Conservation (phyloP, 164 flowering plant species). For the Piper betle region DNA sequence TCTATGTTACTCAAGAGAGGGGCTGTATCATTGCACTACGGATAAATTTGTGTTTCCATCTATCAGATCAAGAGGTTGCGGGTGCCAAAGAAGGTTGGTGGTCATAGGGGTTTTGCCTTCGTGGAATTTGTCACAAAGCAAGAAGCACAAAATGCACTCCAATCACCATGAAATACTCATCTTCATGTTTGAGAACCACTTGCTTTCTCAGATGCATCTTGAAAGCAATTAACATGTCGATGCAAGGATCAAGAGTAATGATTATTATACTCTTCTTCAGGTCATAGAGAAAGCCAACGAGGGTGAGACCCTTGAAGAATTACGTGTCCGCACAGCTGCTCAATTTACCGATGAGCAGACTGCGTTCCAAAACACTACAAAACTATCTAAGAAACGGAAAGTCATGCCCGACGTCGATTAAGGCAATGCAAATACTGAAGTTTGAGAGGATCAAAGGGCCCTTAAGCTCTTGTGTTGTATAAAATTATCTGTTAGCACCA, state of each 20-base stretch:
- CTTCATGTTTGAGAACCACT: constrained; percentile 43
- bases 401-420: constrained; percentile 32
- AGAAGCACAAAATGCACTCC: constrained; percentile 79
- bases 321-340: constrained; percentile 76
- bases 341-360: constrained; percentile 46
- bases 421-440: constrained; percentile 26
- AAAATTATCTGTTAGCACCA: not conserved
- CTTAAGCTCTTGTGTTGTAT: not conserved
- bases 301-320: constrained; percentile 82
- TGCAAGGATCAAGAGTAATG: not conserved
- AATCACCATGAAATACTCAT: constrained; percentile 82
- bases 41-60: not conserved
- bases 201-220: not conserved
- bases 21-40: not conserved
- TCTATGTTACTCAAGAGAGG: no score
- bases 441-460: constrained; percentile 23
- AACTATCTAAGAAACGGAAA: constrained; percentile 66
- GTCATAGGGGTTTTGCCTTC: constrained; percentile 96
- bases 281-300: constrained; percentile 92
- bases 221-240: not conserved
- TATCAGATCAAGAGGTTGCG: constrained; percentile 72
- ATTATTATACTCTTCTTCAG: constrained; percentile 17
- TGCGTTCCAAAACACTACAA: constrained; percentile 33
- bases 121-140: constrained; percentile 87
- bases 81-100: constrained; percentile 71